phyloP scores from a whole-genome alignment of 257 asterid species.

The Rauvolfia tetraphylla region DNA sequence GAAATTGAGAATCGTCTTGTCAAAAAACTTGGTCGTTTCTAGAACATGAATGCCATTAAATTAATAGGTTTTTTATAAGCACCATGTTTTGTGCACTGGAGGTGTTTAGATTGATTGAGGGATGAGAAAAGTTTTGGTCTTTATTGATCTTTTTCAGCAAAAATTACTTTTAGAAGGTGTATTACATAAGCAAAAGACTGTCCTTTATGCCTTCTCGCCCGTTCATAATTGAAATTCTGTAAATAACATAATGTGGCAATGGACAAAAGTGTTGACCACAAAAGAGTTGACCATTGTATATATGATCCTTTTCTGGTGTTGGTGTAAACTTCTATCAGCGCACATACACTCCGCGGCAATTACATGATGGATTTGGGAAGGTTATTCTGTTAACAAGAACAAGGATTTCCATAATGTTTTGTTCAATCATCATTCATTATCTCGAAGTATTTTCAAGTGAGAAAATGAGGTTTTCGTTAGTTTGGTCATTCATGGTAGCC shows the following conservation, averaged over 20 bases:
- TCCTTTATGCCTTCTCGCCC: not conserved
- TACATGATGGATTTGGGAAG: no score
- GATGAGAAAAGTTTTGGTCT: not conserved
- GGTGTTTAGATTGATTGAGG: not conserved
- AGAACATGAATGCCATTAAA: not conserved
- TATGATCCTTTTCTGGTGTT: not conserved
- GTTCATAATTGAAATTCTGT: not conserved
- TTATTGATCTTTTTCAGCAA: not conserved
- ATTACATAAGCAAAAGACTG: no score
- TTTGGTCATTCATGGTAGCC: no score
- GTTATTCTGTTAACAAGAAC: no score
- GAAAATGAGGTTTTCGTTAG: no score
- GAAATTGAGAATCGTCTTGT: conserved; percentile 74
- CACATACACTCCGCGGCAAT: not conserved
- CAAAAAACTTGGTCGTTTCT: conserved; percentile 56
- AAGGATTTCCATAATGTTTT: not conserved
- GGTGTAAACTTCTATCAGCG: not conserved
- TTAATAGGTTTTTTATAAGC: not conserved
- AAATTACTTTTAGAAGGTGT: not conserved
- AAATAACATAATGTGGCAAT: not conserved
- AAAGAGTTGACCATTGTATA: not conserved
- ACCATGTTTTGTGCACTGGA: not conserved
- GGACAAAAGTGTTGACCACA: not conserved
- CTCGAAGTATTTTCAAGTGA: no score
- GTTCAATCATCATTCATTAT: not conserved